A percentile compares a stretch with the other conserved stretches of the same genome.
phyloP scores from a whole-genome alignment of 805 yeast species.

The Candida boleticola region DNA sequence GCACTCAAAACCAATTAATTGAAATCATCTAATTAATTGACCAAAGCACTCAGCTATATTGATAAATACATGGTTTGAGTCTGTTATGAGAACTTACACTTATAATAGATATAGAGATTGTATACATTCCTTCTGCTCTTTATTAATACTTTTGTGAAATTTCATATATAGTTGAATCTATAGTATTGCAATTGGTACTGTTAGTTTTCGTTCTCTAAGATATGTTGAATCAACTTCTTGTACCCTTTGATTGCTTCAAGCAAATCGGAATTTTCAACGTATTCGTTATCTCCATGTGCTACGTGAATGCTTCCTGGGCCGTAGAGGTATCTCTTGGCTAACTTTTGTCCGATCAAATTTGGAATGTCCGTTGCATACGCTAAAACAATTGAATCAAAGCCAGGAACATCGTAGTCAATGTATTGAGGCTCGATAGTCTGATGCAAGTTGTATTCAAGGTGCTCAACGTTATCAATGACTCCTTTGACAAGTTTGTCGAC shows the following conservation, averaged over 20 bases:
- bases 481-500: slow-evolving; percentile 36
- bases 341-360: slow-evolving; percentile 16
- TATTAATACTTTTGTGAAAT: not conserved
- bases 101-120: slow-evolving; percentile 46
- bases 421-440: slow-evolving; percentile 37
- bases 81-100: slow-evolving; percentile 30
- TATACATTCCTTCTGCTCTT: slow-evolving; percentile 25
- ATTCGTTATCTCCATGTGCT: slow-evolving; percentile 61
- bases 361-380: slow-evolving; percentile 50
- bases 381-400: slow-evolving; percentile 52
- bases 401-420: slow-evolving; percentile 61
- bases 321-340: slow-evolving; percentile 47
- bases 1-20: slow-evolving; percentile 8
- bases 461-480: slow-evolving; percentile 27
- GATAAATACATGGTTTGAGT: slow-evolving; percentile 46
- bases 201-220: slow-evolving; percentile 7
- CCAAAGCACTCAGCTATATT: slow-evolving; percentile 32
- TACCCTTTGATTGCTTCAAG: slow-evolving; percentile 52
- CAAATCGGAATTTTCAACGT: slow-evolving; percentile 46
- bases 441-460: slow-evolving; percentile 17
- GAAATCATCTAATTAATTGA: slow-evolving; percentile 10
- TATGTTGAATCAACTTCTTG: slow-evolving; percentile 36
- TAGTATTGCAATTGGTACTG: too few relatives aligned
- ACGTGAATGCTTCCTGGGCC: slow-evolving; percentile 67
- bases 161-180: not conserved